Evolutionary conservation across 1,284 basidiomycete genomes (phyloP).

Genomic region (Cutaneotrichosporon mucoides): DNA sequence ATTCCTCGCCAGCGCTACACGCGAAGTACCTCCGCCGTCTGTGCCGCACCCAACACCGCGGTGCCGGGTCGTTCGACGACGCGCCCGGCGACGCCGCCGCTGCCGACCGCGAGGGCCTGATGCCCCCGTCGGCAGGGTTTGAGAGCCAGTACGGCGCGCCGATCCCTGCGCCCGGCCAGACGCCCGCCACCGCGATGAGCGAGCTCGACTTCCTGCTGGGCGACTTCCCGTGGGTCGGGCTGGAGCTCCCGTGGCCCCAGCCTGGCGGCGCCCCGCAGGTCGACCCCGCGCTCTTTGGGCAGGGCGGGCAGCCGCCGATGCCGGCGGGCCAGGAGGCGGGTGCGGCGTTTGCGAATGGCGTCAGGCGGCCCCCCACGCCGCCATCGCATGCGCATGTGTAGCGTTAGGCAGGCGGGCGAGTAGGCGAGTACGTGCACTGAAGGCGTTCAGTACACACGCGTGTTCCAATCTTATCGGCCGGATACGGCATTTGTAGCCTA

Average conservation of each 20-base stretch:
- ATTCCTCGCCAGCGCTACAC: slow-evolving; percentile 33
- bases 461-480: no score
- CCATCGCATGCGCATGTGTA: not conserved
- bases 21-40: slow-evolving; percentile 33
- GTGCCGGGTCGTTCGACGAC: not conserved
- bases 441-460: no score
- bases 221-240: slow-evolving; percentile 30
- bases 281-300: slow-evolving; percentile 9
- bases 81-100: not conserved
- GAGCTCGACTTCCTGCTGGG: slow-evolving; percentile 30
- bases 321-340: no score
- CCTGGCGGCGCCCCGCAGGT: slow-evolving; percentile 4
- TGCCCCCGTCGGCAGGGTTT: not conserved
- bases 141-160: slow-evolving; percentile 1
- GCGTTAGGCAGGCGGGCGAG: no score
- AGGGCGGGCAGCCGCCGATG: not conserved
- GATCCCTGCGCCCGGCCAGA: not conserved
- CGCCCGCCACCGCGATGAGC: slow-evolving; percentile 2
- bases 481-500: no score
- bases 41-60: slow-evolving; percentile 9
- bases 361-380: not conserved
- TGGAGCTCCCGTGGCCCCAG: slow-evolving; percentile 18
- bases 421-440: no score
- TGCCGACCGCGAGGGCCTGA: slow-evolving; percentile 4
- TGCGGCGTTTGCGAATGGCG: not conserved